Evolutionary conservation across 345 rosid genomes (phyloP).

Genomic region (Dimocarpus longan): DNA sequence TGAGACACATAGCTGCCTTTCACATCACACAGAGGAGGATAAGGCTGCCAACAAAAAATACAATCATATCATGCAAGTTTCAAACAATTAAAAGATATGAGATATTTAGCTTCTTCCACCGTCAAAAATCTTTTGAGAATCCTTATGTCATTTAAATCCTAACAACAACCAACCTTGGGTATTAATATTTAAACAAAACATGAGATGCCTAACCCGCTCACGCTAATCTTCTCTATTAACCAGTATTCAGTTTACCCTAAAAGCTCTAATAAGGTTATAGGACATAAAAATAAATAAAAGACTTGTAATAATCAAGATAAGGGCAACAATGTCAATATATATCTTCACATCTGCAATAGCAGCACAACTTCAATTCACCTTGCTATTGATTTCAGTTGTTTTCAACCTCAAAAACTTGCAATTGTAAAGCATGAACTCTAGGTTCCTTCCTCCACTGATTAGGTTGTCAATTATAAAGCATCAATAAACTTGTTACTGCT

Average conservation of each 20-base stretch:
- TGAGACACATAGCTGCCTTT: slow-evolving; percentile 95
- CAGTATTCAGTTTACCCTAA: background rate
- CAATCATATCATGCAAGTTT: background rate
- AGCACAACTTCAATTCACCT: background rate
- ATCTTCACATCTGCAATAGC: background rate
- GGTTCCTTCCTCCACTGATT: background rate
- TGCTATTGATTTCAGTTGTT: background rate
- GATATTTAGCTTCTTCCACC: background rate
- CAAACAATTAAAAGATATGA: no score
- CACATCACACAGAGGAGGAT: slow-evolving; percentile 83
- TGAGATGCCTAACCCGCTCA: background rate
- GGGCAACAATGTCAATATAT: background rate
- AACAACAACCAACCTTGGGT: no score
- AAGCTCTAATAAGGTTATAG: background rate
- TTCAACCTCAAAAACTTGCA: background rate
- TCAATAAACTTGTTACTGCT: background rate
- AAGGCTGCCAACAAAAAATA: slow-evolving; percentile 57
- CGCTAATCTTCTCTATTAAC: background rate
- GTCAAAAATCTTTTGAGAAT: background rate
- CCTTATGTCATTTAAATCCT: background rate
- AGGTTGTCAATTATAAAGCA: background rate
- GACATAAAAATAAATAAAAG: background rate
- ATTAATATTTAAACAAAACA: background rate
- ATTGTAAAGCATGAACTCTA: background rate
- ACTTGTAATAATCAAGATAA: background rate